Percentiles rank a stretch among this genome's conserved stretches.
Conservation (phyloP, 2,329 filamentous ascomycete genomes). For the Dactylonectria macrodidyma region DNA sequence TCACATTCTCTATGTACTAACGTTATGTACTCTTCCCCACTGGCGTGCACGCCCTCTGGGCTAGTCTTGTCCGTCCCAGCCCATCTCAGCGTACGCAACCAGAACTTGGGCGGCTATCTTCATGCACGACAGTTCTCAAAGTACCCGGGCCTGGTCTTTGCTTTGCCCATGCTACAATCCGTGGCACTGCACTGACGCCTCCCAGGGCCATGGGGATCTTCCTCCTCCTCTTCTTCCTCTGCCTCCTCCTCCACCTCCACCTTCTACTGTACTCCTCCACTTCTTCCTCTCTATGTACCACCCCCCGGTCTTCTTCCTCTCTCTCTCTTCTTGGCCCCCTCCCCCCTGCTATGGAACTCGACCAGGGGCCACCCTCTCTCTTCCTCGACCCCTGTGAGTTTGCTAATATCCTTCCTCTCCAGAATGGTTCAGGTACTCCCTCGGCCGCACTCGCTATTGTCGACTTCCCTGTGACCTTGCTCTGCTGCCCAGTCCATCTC, state of each 20-base stretch:
- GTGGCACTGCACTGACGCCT: conserved; percentile 34
- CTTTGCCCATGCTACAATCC: conserved; percentile 35
- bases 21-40: conserved; percentile 38
- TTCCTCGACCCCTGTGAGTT: conserved; percentile 39
- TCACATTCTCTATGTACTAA: conserved; percentile 21
- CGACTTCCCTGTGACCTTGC: conserved; percentile 37
- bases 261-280: not conserved
- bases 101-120: conserved; percentile 49
- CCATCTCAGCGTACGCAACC: conserved; percentile 37
- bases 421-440: conserved; percentile 39
- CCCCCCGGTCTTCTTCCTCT: conserved; percentile 35
- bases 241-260: conserved; percentile 10
- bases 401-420: conserved; percentile 42
- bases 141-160: conserved; percentile 35
- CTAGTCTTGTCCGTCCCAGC: conserved; percentile 39
- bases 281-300: conserved; percentile 6
- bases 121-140: conserved; percentile 49
- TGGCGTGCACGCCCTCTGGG: conserved; percentile 39
- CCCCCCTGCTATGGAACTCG: conserved; percentile 15
- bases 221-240: conserved; percentile 16
- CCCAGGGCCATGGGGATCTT: conserved; percentile 38
- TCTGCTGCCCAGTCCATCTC: conserved; percentile 43
- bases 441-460: conserved; percentile 27
- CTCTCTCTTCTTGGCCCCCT: not conserved
- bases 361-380: conserved; percentile 27